Conservation (phyloP, 208 protist genomes). For the Trypanosoma cruzi region DNA sequence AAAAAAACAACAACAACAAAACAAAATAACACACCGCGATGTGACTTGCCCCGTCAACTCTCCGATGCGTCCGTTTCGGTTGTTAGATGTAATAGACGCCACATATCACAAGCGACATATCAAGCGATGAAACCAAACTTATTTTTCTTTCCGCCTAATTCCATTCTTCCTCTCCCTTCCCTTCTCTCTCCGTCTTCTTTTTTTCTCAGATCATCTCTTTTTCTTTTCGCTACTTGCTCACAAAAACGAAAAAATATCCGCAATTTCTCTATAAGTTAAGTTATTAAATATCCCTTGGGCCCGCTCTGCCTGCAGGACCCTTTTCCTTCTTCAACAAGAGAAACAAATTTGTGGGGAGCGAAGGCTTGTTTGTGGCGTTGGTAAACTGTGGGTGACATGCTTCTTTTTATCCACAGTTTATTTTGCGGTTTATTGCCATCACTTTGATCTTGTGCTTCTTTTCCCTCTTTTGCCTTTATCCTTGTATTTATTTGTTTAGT, state of each 20-base stretch:
- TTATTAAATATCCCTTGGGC: neutral
- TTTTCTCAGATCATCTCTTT: neutral
- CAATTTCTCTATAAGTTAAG: neutral
- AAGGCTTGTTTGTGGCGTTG: no score
- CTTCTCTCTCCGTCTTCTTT: constrained; percentile 11
- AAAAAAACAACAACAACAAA: constrained; percentile 26
- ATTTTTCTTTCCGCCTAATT: neutral
- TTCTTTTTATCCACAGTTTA: no score
- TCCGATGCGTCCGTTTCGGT: neutral
- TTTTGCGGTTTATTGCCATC: no score
- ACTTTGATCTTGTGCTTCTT: neutral
- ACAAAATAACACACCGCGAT: constrained; percentile 1
- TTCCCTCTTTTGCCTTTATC: no score
- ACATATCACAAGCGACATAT: neutral
- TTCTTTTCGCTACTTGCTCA: neutral
- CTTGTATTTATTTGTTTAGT: neutral
- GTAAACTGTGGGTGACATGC: no score
- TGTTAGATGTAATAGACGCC: neutral
- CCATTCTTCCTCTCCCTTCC: constrained; percentile 3
- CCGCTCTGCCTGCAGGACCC: neutral
- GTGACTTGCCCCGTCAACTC: no score
- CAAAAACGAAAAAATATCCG: neutral
- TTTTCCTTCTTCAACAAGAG: no score
- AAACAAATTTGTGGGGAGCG: no score
- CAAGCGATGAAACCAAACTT: neutral